A percentile compares a stretch with the other conserved stretches of the same genome.
Evolutionary conservation across 805 yeast genomes (phyloP).

Genomic region (Debaryomyces hansenii): DNA sequence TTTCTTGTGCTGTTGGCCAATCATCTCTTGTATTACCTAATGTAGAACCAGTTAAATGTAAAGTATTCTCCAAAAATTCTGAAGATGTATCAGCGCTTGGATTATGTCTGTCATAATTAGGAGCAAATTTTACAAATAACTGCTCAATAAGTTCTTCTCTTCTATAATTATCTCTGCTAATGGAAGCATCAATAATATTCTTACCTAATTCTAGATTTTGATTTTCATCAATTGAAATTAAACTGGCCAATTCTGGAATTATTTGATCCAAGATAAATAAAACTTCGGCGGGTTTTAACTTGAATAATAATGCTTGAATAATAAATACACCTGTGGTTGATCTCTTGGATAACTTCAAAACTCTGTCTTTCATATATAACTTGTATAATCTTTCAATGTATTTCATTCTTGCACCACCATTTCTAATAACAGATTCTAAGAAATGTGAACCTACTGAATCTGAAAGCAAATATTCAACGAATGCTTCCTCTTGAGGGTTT

Average conservation of each 20-base stretch:
- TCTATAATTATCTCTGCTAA: slow-evolving; percentile 54
- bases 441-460: slow-evolving; percentile 95
- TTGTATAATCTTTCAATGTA: slow-evolving; percentile 69
- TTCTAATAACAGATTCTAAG: slow-evolving; percentile 67
- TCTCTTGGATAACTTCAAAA: slow-evolving; percentile 72
- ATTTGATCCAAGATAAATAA: slow-evolving; percentile 61
- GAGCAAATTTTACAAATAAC: slow-evolving; percentile 41
- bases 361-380: slow-evolving; percentile 70
- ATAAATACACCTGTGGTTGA: slow-evolving; percentile 85
- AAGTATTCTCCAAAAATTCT: slow-evolving; percentile 65
- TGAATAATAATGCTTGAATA: slow-evolving; percentile 66
- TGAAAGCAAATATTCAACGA: slow-evolving; percentile 77
- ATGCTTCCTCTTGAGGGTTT: slow-evolving; percentile 68
- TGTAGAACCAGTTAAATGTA: slow-evolving; percentile 67
- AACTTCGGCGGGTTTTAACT: slow-evolving; percentile 62
- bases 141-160: slow-evolving; percentile 57
- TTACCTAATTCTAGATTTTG: slow-evolving; percentile 72
- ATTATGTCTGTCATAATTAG: slow-evolving; percentile 30
- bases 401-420: slow-evolving; percentile 59
- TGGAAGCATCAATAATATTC: slow-evolving; percentile 65
- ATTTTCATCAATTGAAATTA: slow-evolving; percentile 49
- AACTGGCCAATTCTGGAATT: slow-evolving; percentile 62
- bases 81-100: slow-evolving; percentile 24
- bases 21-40: slow-evolving; percentile 80
- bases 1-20: slow-evolving; percentile 91